Base-by-base conservation (phyloP, 805 yeast genomes). In the Scheffersomyces spartinae region DNA sequence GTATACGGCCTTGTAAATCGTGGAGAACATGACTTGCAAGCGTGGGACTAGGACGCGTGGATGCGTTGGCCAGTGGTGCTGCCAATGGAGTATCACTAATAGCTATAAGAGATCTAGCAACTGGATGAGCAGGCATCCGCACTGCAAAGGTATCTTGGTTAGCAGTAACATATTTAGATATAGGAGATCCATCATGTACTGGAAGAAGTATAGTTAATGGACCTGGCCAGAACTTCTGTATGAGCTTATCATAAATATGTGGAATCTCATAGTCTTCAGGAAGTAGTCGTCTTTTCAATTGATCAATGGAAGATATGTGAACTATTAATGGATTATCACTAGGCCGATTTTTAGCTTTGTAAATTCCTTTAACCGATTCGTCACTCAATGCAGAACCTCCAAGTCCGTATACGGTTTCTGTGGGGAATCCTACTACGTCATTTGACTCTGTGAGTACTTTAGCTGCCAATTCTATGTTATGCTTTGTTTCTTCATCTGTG, bases 11-110 rank as follows among this genome's bases (percentile, higher is more conserved):
- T 1, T 79, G 43, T 27, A 91, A 51, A 44, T 91, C 98, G 41
- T 73, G 71, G 37, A 55, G 69, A 0, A 91, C 98, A 47, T 91
- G 98, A 7, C 64, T 52, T 1, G 98, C 97, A 17, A 64, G 43
- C 0, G 98, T 91, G 2, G 97, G 95, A 11, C 94, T 80, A 2
- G 98, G 98, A 26, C 84, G 60, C 0, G 98, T 91, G 2, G 95
- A 84, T 2, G 95, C 88, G 50, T 91, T 91, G 2, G 98, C 98
- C 1, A 95, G 83, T 0, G 98, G 98, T 0, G 98, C 98, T 1
- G 98, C 98, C 18, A 91, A 52, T 1, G 98, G 97, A 2, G 80
- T 68, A 36, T 85, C 91, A 27, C 93, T 71, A 8, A 81, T 42
- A 2, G 83, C 80, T 27, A 91, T 85, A 23, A 91, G 56, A 0